Base-by-base conservation (phyloP, 495 filamentous ascomycete genomes). In the Bombardia bombarda region DNA sequence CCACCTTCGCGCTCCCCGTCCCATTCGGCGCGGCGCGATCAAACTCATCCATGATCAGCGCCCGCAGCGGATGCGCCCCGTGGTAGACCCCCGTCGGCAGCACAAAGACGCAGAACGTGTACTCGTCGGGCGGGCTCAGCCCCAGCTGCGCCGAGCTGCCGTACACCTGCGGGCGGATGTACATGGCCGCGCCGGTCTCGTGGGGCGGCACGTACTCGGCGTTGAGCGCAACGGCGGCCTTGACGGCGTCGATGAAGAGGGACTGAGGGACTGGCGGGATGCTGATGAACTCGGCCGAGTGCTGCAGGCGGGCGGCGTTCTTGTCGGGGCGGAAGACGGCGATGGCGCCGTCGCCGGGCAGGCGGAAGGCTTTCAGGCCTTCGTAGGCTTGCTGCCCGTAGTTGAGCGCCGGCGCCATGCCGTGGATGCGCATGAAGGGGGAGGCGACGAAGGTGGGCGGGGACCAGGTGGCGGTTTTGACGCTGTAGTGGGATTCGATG, bases 351-450 rank as follows among this genome's bases (percentile, higher is more conserved):
- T 75, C 61, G 26, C 70, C 67, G 22, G 83, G 79, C 25, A 74
- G 72, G 26, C 90, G 86, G 74, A 94, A 93, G 39, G 89, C 87
- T 62, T 95, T 96, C 43, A 95, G 74, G 8, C 89, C 89, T 53
- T 95, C 89, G 73, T 90, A 95, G 36, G 86, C 89, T 68, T 95
- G 89, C 52, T 92, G 85, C 32, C 84, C 89, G 58, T 95, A 95
- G 72, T 95, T 95, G 32, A 95, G 75, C 25, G 74, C 90, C 0
- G 89, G 90, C 0, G 86, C 79, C 82, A 95, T 87, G 46, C 88
- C 89, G 64, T 95, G 90, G 53, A 95, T 77, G 40, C 75, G 73
- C 44, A 95, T 75, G 68, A 72, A 86, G 3, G 89, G 89, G 51
- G 87, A 82, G 14, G 69, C 58, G 43, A 94, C 70, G 68, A 93